Evolutionary conservation across 768 basidiomycete species (phyloP).

Genomic region (Russula griseocarnosa): DNA sequence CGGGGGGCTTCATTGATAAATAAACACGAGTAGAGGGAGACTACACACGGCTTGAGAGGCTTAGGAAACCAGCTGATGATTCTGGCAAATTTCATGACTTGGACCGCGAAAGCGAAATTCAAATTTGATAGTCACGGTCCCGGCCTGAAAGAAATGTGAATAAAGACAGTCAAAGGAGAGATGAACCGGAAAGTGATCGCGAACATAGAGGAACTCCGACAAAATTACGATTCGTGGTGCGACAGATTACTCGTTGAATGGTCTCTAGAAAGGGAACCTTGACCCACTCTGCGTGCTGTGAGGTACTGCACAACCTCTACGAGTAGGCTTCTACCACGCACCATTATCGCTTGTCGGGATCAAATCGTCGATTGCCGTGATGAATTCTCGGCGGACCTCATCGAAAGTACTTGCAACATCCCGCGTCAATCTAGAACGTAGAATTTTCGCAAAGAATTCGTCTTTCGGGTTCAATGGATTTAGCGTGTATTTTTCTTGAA

Average conservation of each 20-base stretch:
- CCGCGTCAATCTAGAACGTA: conserved; percentile 1
- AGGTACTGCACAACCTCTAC: not conserved
- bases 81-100: conserved; percentile 35
- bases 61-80: conserved; percentile 41
- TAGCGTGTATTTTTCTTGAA: not conserved
- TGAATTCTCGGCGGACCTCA: not conserved
- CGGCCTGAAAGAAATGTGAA: conserved; percentile 41
- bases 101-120: conserved; percentile 34
- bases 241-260: conserved; percentile 36
- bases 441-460: not conserved
- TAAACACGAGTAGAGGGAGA: too few species aligned
- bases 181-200: not conserved
- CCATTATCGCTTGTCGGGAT: not conserved
- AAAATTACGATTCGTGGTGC: conserved; percentile 36
- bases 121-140: conserved; percentile 37
- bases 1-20: not conserved
- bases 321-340: not conserved
- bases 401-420: not conserved
- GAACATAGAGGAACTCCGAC: conserved; percentile 44
- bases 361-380: not conserved
- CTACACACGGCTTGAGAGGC: conserved; percentile 43
- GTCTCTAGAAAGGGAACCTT: conserved; percentile 30
- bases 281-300: conserved; percentile 37
- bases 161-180: not conserved
- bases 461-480: not conserved